A percentile compares a stretch with the other conserved stretches of the same genome.
Conservation (phyloP, 306 rosid genomes). For the Castanea sativa region DNA sequence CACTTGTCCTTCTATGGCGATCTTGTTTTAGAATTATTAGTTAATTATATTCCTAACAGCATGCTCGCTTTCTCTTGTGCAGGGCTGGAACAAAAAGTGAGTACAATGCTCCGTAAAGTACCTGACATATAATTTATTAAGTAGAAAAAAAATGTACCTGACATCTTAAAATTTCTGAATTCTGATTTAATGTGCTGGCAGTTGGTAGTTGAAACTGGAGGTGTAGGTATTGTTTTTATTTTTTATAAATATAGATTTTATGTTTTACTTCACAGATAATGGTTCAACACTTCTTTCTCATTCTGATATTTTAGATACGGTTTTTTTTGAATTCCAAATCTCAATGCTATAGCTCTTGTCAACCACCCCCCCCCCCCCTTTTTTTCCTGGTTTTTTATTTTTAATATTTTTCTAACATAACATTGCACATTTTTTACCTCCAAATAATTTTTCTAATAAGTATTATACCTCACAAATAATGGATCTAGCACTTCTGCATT, state of each 20-base stretch:
- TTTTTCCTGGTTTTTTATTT: neutral
- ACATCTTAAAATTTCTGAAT: neutral
- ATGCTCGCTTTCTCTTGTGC: constrained; percentile 26
- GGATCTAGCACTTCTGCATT: neutral
- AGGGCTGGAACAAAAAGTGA: constrained; percentile 94
- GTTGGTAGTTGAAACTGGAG: constrained; percentile 1
- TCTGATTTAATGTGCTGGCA: neutral
- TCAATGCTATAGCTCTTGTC: neutral
- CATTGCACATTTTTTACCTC: no score
- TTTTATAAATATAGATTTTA: neutral
- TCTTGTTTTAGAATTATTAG: no score
- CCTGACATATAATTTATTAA: no score
- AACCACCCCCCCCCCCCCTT: no score
- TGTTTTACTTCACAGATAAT: neutral
- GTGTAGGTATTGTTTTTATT: neutral
- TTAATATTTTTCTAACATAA: neutral
- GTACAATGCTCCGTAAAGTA: constrained; percentile 7
- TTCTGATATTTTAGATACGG: neutral
- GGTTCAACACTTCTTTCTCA: neutral
- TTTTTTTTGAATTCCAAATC: neutral
- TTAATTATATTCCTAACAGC: neutral
- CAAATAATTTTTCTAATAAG: neutral
- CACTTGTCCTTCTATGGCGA: no score
- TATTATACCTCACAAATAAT: neutral
- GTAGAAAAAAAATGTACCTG: neutral